Conservation (phyloP, 306 rosid genomes). For the Fragaria iinumae region DNA sequence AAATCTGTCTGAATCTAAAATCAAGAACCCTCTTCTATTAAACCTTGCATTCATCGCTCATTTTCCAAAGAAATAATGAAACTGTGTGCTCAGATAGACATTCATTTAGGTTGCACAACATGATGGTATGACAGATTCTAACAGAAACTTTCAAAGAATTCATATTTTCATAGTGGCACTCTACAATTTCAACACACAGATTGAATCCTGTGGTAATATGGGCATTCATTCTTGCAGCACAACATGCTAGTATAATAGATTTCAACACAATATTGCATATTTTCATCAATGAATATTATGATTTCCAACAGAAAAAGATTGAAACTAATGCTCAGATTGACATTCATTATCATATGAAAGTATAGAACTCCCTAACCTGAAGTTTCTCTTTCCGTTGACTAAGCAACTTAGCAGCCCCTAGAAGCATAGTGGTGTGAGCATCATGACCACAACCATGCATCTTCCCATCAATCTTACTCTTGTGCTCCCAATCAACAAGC, state of each 20-base stretch:
- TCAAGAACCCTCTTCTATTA: not conserved
- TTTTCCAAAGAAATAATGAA: not conserved
- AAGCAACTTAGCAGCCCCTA: slow-evolving; percentile 76
- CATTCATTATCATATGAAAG: not conserved
- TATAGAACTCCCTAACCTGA: slow-evolving; percentile 38
- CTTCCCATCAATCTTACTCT: slow-evolving; percentile 65
- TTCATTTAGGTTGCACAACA: not conserved
- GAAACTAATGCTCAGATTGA: not conserved
- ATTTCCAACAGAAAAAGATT: not conserved
- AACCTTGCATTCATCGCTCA: not conserved
- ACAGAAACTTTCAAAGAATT: not conserved
- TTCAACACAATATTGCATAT: not conserved
- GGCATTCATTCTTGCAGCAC: not conserved
- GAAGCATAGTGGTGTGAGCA: slow-evolving; percentile 74
- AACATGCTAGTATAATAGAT: not conserved
- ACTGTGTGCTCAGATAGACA: not conserved
- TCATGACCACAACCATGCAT: slow-evolving; percentile 86
- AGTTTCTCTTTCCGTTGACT: slow-evolving; percentile 45
- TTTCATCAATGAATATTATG: not conserved
- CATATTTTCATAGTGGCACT: not conserved
- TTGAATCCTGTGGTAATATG: not conserved
- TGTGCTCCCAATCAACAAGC: slow-evolving; percentile 74
- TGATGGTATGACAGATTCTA: not conserved
- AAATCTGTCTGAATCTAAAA: slow-evolving; percentile 4
- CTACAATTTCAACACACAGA: not conserved